These are phyloP conservation scores for Fusarium neocosmosporiellum DNA, from an alignment of 2,329 filamentous ascomycete genomes.

Conservation along the genomic window DNA sequence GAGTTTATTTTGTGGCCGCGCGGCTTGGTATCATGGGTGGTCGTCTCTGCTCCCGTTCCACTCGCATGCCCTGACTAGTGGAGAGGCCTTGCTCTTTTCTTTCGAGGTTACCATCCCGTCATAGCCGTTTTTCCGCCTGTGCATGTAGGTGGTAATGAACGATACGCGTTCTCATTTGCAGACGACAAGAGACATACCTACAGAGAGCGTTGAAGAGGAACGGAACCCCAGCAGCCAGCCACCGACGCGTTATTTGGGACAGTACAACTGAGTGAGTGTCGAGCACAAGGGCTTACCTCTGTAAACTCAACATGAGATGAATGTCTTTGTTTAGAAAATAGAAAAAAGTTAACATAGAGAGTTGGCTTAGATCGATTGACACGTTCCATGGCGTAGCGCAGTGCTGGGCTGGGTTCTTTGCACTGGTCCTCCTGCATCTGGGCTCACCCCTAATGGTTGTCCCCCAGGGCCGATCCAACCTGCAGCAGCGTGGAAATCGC, in stretches of 20 bases:
- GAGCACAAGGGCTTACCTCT: neutral
- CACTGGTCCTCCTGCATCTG: neutral
- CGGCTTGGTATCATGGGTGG: constrained; percentile 30
- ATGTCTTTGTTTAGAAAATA: neutral
- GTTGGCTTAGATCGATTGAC: neutral
- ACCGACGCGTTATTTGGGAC: constrained; percentile 22
- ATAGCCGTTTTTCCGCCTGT: constrained; percentile 28
- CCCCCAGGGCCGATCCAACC: constrained; percentile 25
- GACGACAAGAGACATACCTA: neutral
- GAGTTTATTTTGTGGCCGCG: constrained; percentile 39
- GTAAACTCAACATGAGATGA: neutral
- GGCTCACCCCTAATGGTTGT: constrained; percentile 3
- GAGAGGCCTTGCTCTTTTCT: constrained; percentile 33
- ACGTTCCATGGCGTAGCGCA: neutral
- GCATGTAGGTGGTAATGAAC: constrained; percentile 19
- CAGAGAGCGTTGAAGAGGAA: constrained; percentile 12
- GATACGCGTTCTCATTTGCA: constrained; percentile 22
- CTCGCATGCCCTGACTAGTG: constrained; percentile 28
- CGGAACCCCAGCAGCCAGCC: constrained; percentile 18
- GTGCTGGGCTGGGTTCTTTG: neutral
- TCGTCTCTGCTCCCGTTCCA: constrained; percentile 16
- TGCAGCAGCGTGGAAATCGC: constrained; percentile 18
- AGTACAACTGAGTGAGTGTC: neutral
- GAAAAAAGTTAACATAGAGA: neutral
- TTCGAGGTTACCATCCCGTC: constrained; percentile 28